Conservation (phyloP, 495 filamentous ascomycete genomes). For the Hypoxylon cercidicola region DNA sequence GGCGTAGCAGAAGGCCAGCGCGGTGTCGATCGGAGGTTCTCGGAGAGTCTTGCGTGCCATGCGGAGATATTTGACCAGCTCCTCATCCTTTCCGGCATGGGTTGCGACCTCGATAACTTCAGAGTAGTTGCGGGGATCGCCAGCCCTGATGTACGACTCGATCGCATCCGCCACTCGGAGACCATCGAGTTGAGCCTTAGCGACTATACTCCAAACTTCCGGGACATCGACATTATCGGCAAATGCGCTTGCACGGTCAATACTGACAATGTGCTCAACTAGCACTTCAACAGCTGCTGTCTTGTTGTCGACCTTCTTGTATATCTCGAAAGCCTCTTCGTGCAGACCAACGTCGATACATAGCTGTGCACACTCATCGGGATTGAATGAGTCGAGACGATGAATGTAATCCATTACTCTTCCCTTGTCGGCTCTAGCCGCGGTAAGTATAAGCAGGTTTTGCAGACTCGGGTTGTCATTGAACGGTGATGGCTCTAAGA, state of each 20-base stretch:
- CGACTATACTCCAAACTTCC: conserved; percentile 99
- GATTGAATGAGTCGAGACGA: conserved; percentile 85
- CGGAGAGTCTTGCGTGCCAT: conserved; percentile 98
- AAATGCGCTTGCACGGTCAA: conserved; percentile 96
- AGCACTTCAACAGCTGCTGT: conserved; percentile 88
- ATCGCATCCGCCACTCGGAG: conserved; percentile 92
- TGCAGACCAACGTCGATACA: conserved; percentile 94
- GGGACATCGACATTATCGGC: conserved; percentile 95
- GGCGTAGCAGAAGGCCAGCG: conserved; percentile 91
- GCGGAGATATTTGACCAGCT: conserved; percentile 93
- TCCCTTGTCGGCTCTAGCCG: conserved; percentile 94
- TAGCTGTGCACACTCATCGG: conserved; percentile 90
- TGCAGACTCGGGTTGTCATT: conserved; percentile 97
- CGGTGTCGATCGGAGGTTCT: conserved; percentile 94
- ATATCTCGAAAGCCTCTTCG: conserved; percentile 98
- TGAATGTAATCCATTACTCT: conserved; percentile 98
- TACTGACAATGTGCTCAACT: conserved; percentile 97
- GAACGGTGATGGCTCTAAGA: conserved; percentile 95
- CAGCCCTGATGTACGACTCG: conserved; percentile 95
- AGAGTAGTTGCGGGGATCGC: conserved; percentile 89
- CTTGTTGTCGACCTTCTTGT: conserved; percentile 96
- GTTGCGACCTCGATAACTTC: conserved; percentile 98
- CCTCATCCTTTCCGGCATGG: conserved; percentile 96
- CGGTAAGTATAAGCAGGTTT: conserved; percentile 96
- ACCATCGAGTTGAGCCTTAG: conserved; percentile 97